Percentiles rank a stretch among this genome's conserved stretches.
phyloP scores from a whole-genome alignment of 805 yeast genomes.

The Nakazawaea wickerhamii region DNA sequence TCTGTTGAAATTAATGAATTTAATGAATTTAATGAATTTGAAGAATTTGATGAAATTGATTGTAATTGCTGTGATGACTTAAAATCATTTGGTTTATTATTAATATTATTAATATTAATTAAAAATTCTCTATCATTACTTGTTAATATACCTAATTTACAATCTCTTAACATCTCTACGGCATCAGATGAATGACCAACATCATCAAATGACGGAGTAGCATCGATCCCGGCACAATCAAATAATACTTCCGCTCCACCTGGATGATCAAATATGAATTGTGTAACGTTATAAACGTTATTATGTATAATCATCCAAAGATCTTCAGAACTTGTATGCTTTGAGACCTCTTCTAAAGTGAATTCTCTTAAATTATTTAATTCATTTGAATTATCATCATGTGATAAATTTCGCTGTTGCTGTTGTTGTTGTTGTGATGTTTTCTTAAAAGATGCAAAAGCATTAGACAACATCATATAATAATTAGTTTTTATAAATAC shows the following conservation, averaged over 20 bases:
- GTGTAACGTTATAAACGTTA: slow-evolving; percentile 60
- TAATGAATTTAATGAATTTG: neutral
- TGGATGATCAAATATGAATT: slow-evolving; percentile 58
- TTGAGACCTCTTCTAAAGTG: slow-evolving; percentile 37
- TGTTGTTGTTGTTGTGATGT: neutral
- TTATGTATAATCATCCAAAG: slow-evolving; percentile 70
- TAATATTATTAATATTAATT: slow-evolving; percentile 19
- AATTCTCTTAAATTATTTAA: neutral
- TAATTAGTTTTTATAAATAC: no score
- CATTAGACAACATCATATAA: slow-evolving; percentile 1
- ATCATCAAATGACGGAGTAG: slow-evolving; percentile 65
- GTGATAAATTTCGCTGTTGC: neutral
- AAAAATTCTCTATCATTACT: slow-evolving; percentile 55
- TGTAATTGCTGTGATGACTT: neutral
- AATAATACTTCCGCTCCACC: slow-evolving; percentile 82
- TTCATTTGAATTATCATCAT: neutral
- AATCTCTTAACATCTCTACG: slow-evolving; percentile 79
- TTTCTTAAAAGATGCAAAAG: slow-evolving; percentile 1
- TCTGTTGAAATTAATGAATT: neutral
- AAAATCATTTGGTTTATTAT: neutral
- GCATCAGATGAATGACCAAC: slow-evolving; percentile 75
- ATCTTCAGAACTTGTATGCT: slow-evolving; percentile 44
- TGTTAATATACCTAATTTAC: slow-evolving; percentile 71
- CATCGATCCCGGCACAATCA: slow-evolving; percentile 80
- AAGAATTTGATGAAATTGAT: neutral